phyloP scores from a whole-genome alignment of 2,329 filamentous ascomycete species.

The Ciborinia camelliae region DNA sequence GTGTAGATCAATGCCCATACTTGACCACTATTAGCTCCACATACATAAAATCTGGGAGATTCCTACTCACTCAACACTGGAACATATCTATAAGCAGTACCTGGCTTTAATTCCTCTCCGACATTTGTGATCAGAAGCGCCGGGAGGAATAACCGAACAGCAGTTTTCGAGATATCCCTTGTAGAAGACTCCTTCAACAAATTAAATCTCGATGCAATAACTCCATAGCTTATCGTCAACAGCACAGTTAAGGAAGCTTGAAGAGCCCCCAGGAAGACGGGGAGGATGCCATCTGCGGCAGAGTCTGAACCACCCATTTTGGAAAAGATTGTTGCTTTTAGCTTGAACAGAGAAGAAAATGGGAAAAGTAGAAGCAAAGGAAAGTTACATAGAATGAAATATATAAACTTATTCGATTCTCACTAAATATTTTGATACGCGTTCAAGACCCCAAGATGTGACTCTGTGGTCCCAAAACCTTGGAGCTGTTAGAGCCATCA shows the following conservation, averaged over 20 bases:
- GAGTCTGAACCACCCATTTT: neutral
- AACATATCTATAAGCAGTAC: slow-evolving; percentile 39
- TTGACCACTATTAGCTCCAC: neutral
- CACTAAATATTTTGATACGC: neutral
- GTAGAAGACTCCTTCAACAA: slow-evolving; percentile 40
- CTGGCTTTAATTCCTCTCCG: slow-evolving; percentile 42
- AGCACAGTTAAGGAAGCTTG: slow-evolving; percentile 48
- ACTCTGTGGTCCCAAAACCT: neutral
- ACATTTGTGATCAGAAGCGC: slow-evolving; percentile 47
- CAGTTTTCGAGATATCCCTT: slow-evolving; percentile 46
- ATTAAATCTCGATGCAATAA: slow-evolving; percentile 41
- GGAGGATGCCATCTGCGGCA: slow-evolving; percentile 31
- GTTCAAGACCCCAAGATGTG: neutral
- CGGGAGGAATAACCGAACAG: slow-evolving; percentile 47
- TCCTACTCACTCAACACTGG: slow-evolving; percentile 35
- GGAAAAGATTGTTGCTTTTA: neutral
- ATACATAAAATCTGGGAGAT: neutral
- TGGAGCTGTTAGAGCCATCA: neutral
- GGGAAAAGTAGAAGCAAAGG: too few species aligned
- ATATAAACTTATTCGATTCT: neutral
- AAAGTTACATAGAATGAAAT: too few species aligned
- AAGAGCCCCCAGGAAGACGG: slow-evolving; percentile 45
- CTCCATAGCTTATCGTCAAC: slow-evolving; percentile 46
- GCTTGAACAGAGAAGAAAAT: neutral
- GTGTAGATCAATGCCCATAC: slow-evolving; percentile 45